phyloP scores from a whole-genome alignment of 2,329 filamentous ascomycete species.

The Neoarthrinium moseri region DNA sequence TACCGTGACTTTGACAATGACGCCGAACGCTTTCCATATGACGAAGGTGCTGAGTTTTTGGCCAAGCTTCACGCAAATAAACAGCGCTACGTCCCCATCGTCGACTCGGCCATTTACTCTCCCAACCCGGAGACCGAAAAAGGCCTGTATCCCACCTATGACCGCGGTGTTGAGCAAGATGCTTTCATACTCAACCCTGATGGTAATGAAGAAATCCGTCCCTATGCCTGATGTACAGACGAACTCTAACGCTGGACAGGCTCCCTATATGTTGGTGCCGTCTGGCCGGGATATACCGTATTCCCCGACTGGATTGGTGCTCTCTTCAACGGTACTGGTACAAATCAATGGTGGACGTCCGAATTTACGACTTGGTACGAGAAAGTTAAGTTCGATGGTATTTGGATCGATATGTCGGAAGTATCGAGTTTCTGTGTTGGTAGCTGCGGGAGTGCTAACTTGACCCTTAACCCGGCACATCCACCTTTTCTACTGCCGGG shows the following conservation, averaged over 20 bases:
- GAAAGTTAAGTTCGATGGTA: slow-evolving; percentile 47
- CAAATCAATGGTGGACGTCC: slow-evolving; percentile 66
- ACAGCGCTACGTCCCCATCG: slow-evolving; percentile 72
- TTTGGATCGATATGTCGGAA: slow-evolving; percentile 61
- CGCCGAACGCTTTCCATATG: slow-evolving; percentile 52
- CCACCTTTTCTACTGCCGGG: slow-evolving; percentile 65
- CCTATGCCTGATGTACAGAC: not conserved
- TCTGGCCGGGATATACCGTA: slow-evolving; percentile 73
- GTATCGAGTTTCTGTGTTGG: slow-evolving; percentile 67
- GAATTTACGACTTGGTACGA: slow-evolving; percentile 60
- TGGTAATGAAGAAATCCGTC: slow-evolving; percentile 26
- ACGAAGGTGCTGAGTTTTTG: slow-evolving; percentile 59
- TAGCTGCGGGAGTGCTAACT: slow-evolving; percentile 65
- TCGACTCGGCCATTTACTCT: slow-evolving; percentile 69
- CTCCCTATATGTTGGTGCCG: slow-evolving; percentile 56
- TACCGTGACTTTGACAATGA: slow-evolving; percentile 65
- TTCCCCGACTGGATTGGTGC: slow-evolving; percentile 71
- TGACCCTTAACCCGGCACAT: slow-evolving; percentile 67
- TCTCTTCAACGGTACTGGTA: slow-evolving; percentile 58
- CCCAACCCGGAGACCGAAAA: slow-evolving; percentile 68
- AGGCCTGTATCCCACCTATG: slow-evolving; percentile 62
- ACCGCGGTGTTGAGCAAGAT: slow-evolving; percentile 58
- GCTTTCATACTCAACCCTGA: slow-evolving; percentile 57
- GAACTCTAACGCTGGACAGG: slow-evolving; percentile 15
- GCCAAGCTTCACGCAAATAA: slow-evolving; percentile 59